Conservation (phyloP, 2,329 filamentous ascomycete species). For the Phaeoacremonium minimum region DNA sequence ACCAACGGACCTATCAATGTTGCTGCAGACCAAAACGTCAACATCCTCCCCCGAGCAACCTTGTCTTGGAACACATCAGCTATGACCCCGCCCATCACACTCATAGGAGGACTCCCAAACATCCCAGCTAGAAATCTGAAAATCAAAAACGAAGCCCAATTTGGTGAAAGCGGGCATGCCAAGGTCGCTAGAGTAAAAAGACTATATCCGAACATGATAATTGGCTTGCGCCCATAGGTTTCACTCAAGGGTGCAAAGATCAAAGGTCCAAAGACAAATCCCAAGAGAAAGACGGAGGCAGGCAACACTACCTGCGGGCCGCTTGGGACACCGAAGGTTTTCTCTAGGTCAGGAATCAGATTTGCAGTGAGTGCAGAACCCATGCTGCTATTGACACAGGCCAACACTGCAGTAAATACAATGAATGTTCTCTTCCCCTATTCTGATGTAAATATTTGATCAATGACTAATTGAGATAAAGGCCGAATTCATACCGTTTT, state of each 20-base stretch:
- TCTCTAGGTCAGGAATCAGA: constrained; percentile 12
- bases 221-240: constrained; percentile 13
- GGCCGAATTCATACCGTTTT: background rate
- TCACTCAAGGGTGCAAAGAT: constrained; percentile 20
- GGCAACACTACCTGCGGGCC: constrained; percentile 16
- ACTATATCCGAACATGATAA: constrained; percentile 10
- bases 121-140: constrained; percentile 15
- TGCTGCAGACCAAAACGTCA: constrained; percentile 17
- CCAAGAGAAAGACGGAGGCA: constrained; percentile 16
- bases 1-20: constrained; percentile 18
- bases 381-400: constrained; percentile 16
- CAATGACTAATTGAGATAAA: background rate
- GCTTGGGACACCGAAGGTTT: constrained; percentile 11
- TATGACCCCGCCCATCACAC: constrained; percentile 18
- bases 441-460: background rate
- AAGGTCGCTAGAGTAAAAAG: constrained; percentile 14
- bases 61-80: constrained; percentile 16
- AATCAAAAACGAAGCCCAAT: constrained; percentile 15
- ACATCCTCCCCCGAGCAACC: constrained; percentile 14
- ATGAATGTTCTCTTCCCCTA: constrained; percentile 15
- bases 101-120: constrained; percentile 18
- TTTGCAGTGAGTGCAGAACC: constrained; percentile 17
- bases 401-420: constrained; percentile 13
- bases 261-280: constrained; percentile 18
- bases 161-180: constrained; percentile 10